Percentiles rank a stretch among this genome's conserved stretches.
phyloP scores from a whole-genome alignment of 768 basidiomycete species.

The Collybia mongolica region DNA sequence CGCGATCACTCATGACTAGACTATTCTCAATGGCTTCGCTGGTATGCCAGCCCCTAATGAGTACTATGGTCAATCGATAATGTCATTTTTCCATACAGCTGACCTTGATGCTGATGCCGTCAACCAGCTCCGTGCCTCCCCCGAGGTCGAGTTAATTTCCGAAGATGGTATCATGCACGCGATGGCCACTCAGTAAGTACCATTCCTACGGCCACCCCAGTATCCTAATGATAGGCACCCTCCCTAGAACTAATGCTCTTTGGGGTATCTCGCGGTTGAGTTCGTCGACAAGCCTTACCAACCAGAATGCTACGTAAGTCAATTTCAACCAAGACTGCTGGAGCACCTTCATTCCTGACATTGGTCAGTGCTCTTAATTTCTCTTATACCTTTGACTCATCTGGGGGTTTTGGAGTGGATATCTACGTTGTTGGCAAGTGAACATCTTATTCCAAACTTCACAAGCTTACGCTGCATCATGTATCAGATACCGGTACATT shows the following conservation, averaged over 20 bases:
- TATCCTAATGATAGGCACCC: too few species aligned
- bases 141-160: constrained; percentile 21
- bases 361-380: not conserved
- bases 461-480: not conserved
- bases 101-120: constrained; percentile 15
- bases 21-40: constrained; percentile 22
- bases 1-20: constrained; percentile 9
- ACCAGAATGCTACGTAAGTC: not conserved
- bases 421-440: constrained; percentile 24
- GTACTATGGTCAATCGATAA: not conserved
- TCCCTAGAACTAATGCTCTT: constrained; percentile 21
- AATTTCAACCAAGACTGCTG: not conserved
- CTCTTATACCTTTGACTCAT: not conserved
- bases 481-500: not conserved
- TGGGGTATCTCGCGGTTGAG: constrained; percentile 26
- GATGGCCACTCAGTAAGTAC: constrained; percentile 15
- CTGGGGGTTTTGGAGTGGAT: constrained; percentile 1
- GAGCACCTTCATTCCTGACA: too few species aligned
- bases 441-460: not conserved
- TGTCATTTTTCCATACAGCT: constrained; percentile 3
- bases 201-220: too few species aligned
- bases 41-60: constrained; percentile 3
- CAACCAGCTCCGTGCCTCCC: constrained; percentile 14
- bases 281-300: constrained; percentile 11
- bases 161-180: constrained; percentile 25